Base-by-base conservation (phyloP, 2,329 filamentous ascomycete species). In the Talaromyces funiculosus region DNA sequence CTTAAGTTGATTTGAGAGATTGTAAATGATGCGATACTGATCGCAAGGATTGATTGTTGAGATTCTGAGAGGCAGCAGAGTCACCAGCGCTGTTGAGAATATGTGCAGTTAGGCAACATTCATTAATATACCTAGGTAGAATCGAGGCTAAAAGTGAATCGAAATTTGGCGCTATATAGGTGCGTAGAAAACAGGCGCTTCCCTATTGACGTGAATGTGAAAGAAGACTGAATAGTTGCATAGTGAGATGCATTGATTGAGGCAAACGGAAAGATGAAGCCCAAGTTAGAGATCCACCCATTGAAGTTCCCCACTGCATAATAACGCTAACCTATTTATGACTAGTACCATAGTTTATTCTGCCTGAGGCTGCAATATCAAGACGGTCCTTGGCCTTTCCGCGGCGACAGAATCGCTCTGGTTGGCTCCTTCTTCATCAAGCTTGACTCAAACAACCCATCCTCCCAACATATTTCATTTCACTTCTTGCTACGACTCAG, bases 1-100 rank as follows among this genome's bases (percentile, higher is more conserved):
- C 62, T 60, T 72, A 4, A 35, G 20, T 22, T 2, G 20, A 16
- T 64, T 60, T n/a, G 9, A 20, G 7, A 5, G 18, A 33, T 20
- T n/a, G 18, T 9, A 14, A 7, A 20, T 33, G 16, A 14, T 33
- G 0, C 29, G 29, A 33, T 20, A 4, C 3, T 35, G 3, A 14
- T 14, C 14, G 47, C 10, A 10, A 22, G 10, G 47, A 33, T 22
- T 4, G 47, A 33, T 22, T 4, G 18, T 51, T 22, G n/a, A 35
- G 4, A 2, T 33, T 33, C 3, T 14, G 26, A 33, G 8, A 37
- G n/a, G 14, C 37, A 10, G 31, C 12, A 5, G 24, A 18, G 9
- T 47, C 38, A 14, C 42, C 16, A 10, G n/a, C 18, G 26, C 45
- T 35, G 29, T 33, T 51, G 47, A 3, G 16, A 12, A 24, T 18